Percentiles rank a stretch among this genome's conserved stretches.
Conservation (phyloP, 345 rosid species). For the Acer saccharum region DNA sequence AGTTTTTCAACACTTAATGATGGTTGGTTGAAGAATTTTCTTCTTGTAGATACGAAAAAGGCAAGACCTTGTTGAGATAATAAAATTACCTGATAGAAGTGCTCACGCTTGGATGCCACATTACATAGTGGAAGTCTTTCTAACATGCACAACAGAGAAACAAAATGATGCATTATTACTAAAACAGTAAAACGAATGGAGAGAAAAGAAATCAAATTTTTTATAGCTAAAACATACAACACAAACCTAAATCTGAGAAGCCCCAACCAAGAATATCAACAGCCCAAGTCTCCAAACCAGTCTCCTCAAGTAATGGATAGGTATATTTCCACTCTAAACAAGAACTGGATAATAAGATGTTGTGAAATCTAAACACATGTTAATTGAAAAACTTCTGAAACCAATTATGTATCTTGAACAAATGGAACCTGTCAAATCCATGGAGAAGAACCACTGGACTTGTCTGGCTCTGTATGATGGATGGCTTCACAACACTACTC, state of each 20-base stretch:
- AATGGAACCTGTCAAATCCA: slow-evolving; percentile 81
- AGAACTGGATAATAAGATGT: slow-evolving; percentile 59
- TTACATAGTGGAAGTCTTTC: slow-evolving; percentile 63
- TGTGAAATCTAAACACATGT: slow-evolving; percentile 27
- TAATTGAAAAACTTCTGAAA: neutral
- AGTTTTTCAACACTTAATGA: neutral
- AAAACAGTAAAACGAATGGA: neutral
- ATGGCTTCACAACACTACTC: slow-evolving; percentile 88
- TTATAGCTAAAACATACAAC: neutral
- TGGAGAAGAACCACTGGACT: slow-evolving; percentile 86
- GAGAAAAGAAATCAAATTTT: neutral
- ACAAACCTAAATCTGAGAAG: slow-evolving; percentile 82
- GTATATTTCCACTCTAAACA: slow-evolving; percentile 97
- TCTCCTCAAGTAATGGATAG: slow-evolving; percentile 83
- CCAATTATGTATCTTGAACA: neutral
- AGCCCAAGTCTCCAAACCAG: slow-evolving; percentile 90
- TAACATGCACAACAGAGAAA: slow-evolving; percentile 25
- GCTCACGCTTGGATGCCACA: slow-evolving; percentile 70
- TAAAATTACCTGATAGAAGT: slow-evolving; percentile 68
- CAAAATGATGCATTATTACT: neutral
- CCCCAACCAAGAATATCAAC: slow-evolving; percentile 97
- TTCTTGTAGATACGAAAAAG: neutral
- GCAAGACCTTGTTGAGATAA: neutral
- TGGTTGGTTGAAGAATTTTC: neutral
- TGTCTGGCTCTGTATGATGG: slow-evolving; percentile 33